These are phyloP conservation scores for Phyllostachys edulis DNA, from an alignment of 176 grass and related monocot genomes.

Conservation along the genomic window DNA sequence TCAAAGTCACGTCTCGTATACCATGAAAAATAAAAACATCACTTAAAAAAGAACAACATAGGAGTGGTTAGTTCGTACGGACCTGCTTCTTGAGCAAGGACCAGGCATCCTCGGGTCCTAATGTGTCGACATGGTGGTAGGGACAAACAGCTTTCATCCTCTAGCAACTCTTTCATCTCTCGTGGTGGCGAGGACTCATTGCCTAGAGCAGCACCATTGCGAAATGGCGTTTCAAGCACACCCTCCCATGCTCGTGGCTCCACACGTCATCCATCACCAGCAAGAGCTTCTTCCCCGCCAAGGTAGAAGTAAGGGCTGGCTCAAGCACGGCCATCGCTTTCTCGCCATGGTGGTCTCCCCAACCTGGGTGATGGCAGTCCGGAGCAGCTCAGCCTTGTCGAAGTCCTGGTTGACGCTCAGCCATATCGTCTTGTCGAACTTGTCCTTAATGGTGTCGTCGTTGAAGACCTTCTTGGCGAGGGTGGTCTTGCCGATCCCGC, in stretches of 20 bases:
- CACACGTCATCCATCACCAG: slow-evolving; percentile 50
- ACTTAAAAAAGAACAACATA: too few relatives aligned
- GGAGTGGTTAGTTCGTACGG: too few relatives aligned
- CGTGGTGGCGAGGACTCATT: slow-evolving; percentile 21
- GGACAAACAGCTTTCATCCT: not conserved
- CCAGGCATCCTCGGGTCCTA: not conserved
- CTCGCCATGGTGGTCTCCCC: not conserved
- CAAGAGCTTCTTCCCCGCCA: slow-evolving; percentile 9
- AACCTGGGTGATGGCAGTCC: not conserved
- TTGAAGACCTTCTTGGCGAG: too few relatives aligned
- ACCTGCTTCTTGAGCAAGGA: slow-evolving; percentile 1
- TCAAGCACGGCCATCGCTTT: not conserved
- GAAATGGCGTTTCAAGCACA: not conserved
- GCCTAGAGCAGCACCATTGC: not conserved
- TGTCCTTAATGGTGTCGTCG: not conserved
- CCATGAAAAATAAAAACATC: too few relatives aligned
- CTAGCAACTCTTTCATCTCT: not conserved
- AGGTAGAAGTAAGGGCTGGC: not conserved
- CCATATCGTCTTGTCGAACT: slow-evolving; percentile 2
- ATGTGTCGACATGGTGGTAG: not conserved
- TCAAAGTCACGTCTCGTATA: too few relatives aligned
- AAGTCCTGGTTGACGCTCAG: not conserved
- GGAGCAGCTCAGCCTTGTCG: not conserved
- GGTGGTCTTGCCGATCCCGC: too few relatives aligned
- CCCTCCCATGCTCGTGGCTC: slow-evolving; percentile 17